A percentile compares a stretch with the other conserved stretches of the same genome.
Conservation (phyloP, 495 filamentous ascomycete species). For the Talaromyces wortmannii region DNA sequence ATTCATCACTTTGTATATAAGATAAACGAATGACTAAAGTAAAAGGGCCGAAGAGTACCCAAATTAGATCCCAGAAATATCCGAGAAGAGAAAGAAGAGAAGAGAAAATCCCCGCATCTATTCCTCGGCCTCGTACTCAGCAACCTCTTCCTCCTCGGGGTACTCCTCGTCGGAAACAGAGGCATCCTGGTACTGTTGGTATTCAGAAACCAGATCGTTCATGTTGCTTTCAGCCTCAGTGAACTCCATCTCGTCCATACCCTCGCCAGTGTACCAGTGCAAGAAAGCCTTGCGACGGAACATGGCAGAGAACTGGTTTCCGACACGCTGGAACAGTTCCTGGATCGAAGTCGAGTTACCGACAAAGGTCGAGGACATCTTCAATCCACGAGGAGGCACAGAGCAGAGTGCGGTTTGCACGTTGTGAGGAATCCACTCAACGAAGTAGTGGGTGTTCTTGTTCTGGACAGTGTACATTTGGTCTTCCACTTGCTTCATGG, state of each 20-base stretch:
- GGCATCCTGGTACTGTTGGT: conserved; percentile 99
- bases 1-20: no score
- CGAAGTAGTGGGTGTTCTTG: conserved; percentile 99
- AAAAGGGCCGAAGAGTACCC: no score
- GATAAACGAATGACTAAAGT: no score
- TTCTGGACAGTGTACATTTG: conserved; percentile 99
- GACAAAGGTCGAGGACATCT: conserved; percentile 99
- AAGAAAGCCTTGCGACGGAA: conserved; percentile 99
- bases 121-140: no score
- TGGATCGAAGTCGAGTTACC: conserved; percentile 99
- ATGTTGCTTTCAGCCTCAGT: conserved; percentile 99
- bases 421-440: conserved; percentile 99
- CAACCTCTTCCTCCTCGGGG: no score
- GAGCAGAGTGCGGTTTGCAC: conserved; percentile 99
- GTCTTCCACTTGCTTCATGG: conserved; percentile 99
- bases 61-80: no score
- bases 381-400: conserved; percentile 93
- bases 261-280: conserved; percentile 99
- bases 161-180: conserved; percentile 54
- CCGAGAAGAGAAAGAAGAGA: no score
- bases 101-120: no score
- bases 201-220: conserved; percentile 99
- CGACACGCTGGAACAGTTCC: conserved; percentile 99
- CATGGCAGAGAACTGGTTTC: conserved; percentile 99
- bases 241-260: conserved; percentile 99